These are phyloP conservation scores for Fonsecaea pedrosoi DNA, from an alignment of 2,329 filamentous ascomycete genomes.

Conservation along the genomic window DNA sequence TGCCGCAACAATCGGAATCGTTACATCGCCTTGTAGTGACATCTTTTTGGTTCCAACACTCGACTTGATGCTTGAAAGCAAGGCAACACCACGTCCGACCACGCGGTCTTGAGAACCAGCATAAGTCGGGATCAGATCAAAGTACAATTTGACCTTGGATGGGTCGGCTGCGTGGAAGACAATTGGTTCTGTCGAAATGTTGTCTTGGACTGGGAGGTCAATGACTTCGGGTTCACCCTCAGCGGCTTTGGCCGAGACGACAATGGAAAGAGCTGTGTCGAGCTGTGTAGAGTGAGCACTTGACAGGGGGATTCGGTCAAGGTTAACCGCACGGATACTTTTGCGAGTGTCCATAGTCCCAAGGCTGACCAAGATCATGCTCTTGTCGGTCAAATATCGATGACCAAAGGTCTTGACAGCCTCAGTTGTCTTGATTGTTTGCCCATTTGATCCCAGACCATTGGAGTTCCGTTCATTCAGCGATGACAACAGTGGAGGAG, in stretches of 20 bases:
- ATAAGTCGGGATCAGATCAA: slow-evolving; percentile 95
- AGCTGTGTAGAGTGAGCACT: slow-evolving; percentile 92
- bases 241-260: slow-evolving; percentile 85
- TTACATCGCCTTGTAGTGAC: slow-evolving; percentile 88
- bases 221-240: slow-evolving; percentile 86
- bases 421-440: slow-evolving; percentile 65
- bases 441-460: slow-evolving; percentile 41
- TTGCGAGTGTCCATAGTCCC: slow-evolving; percentile 95
- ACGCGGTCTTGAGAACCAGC: slow-evolving; percentile 80
- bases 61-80: slow-evolving; percentile 85
- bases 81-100: slow-evolving; percentile 84
- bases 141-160: slow-evolving; percentile 83
- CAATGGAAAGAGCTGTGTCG: slow-evolving; percentile 89
- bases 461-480: slow-evolving; percentile 51
- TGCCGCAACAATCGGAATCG: slow-evolving; percentile 85
- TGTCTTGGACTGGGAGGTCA: slow-evolving; percentile 91
- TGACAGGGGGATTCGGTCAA: slow-evolving; percentile 85
- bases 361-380: slow-evolving; percentile 88
- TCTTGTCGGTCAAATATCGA: slow-evolving; percentile 86
- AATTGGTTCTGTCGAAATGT: slow-evolving; percentile 90
- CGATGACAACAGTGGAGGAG: slow-evolving; percentile 41
- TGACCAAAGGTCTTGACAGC: slow-evolving; percentile 95
- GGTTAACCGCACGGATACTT: slow-evolving; percentile 75
- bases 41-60: slow-evolving; percentile 84
- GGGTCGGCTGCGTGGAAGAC: slow-evolving; percentile 82